Base-by-base conservation (phyloP, 2,329 filamentous ascomycete genomes). In the Cladosporium cucumerinum region DNA sequence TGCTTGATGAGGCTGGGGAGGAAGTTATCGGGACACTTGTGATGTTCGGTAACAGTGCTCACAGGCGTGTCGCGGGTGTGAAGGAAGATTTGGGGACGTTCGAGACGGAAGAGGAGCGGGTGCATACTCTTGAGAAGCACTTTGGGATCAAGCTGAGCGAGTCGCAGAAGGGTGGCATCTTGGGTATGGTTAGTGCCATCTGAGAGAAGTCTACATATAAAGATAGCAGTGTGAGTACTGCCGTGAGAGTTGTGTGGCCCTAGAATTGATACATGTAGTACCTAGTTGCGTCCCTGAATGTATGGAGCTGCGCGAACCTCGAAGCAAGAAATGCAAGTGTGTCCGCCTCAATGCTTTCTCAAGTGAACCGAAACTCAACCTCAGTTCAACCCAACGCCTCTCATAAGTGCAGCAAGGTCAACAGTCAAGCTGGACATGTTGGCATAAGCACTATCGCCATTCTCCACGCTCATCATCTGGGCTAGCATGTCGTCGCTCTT, bases 1-100 rank as follows among this genome's bases (percentile, higher is more conserved):
- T 89, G 66, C 72, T 85, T 61, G 61, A 73, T 34, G 69, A 76
- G 48, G 74, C 72, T 18, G 72, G 75, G 63, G 65, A 75, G 46
- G 66, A 77, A 39, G 60, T 79, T 52, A 68, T 74, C 1, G 78
- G 77, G 12, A 76, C 73, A 2, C 75, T 76, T 51, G 77, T 76
- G 5, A 57, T 84, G 57, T 75, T 79, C 34, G 78, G 78, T 2
- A 77, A 79, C 0, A 73, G 78, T 21, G 77, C 82, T 25, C 82
- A 82, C 66, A 74, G 77, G 74, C 77, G 80, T 58, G 71, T 81
- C 16, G 69, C 76, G n/a, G 81, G 80, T 1, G 73, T 75, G 64
- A 81, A 79, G 46, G 74, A 76, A 48, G 71, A 77, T 36, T 73
- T 80, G 49, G 73, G 78, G 39, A 71, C 74, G 2, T 78, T 82